Evolutionary conservation across 2,329 filamentous ascomycete species (phyloP).

Genomic region (Aureobasidium namibiae): DNA sequence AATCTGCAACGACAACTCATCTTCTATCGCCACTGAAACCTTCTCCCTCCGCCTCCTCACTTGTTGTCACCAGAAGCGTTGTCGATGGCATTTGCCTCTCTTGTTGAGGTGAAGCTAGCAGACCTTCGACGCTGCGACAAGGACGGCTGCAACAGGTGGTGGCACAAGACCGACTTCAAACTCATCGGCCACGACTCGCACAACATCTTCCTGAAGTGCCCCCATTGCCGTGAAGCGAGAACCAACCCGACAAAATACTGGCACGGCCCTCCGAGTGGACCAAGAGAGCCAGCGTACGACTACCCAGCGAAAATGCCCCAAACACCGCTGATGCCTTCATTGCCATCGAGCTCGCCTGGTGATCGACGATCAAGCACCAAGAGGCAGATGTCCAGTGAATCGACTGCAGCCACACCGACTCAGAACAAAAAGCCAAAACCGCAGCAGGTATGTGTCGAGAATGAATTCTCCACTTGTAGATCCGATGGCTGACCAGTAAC

Average conservation of each 20-base stretch:
- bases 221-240: not conserved
- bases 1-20: no score
- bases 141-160: not conserved
- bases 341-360: not conserved
- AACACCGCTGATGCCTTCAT: not conserved
- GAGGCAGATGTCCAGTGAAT: not conserved
- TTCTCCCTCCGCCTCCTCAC: not conserved
- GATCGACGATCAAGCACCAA: not conserved
- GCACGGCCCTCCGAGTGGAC: not conserved
- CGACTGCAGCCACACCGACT: not conserved
- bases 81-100: not conserved
- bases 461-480: not conserved
- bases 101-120: not conserved
- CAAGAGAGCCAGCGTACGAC: not conserved
- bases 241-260: not conserved
- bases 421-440: not conserved
- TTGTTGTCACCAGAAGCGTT: not conserved
- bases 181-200: not conserved
- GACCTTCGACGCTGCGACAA: not conserved
- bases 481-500: not conserved
- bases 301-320: not conserved
- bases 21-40: no score
- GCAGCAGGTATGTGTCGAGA: not conserved
- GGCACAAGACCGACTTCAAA: not conserved
- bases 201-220: not conserved